Base-by-base conservation (phyloP, 306 rosid species). In the Lagenaria siceraria region DNA sequence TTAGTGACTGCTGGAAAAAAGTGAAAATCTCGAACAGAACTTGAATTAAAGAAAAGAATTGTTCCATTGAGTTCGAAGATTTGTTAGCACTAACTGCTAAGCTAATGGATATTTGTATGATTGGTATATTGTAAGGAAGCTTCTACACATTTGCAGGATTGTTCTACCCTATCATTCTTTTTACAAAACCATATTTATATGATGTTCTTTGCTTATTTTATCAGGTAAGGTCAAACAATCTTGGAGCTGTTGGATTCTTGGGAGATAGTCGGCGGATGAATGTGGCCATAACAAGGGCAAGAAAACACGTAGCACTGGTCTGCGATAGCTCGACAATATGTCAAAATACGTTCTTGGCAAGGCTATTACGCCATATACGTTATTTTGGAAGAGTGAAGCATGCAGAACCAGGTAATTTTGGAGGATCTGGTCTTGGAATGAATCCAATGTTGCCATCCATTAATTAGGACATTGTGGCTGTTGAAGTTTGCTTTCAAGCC, bases 201-300 rank as follows among this genome's bases (percentile, higher is more conserved):
- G 22, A 79, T 17, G 21, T 46, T 58, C 8, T 15, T 13, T 62
- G 8, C 76, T 7, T 75, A 40, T 76, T 33, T n/a, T 75, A 78
- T 51, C 56, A 89, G 97, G 97, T 91, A 59, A 89, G 95, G 29
- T 91, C 97, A 8, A 91, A 89, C 87, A 88, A 87, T 53, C 74
- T 91, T 74, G 97, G 97, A 73, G 97, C 97, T 21, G 97, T 91
- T 75, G 97, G 97, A 78, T 91, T 91, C 82, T 89, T 91, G 0
- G 97, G 97, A 17, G 97, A 91, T 74, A 91, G 95, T 78, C 80
- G 97, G 83, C 85, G 97, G 65, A 91, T 91, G 87, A 91, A 91
- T 31, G 97, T 91, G 49, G 97, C 97, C 80, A 83, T 91, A 74
- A 91, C 97, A 31, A 88, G 97, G 84, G 92, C 97, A 24, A 88